Base-by-base conservation (phyloP, 371 early-diverging fungal species). In the Capniomyces stellatus region DNA sequence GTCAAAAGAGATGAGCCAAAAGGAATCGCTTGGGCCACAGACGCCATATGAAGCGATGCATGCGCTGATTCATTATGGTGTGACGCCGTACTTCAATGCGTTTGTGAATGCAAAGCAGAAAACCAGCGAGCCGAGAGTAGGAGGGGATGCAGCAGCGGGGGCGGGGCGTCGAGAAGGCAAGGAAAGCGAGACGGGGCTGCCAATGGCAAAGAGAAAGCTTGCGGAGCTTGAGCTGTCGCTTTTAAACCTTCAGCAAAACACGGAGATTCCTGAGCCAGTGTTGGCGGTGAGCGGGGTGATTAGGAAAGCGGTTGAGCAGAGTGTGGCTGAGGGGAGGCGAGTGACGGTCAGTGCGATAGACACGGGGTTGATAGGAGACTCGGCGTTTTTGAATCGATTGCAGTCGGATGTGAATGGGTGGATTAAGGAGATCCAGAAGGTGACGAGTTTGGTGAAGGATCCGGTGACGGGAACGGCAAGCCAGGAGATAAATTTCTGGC, bases 401-500 rank as follows among this genome's bases (percentile, higher is more conserved):
- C 95, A 95, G 62, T 72, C 78, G 43, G 92, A 92, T 62, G 97
- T 98, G 43, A 96, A 96, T 60, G 82, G 83, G 4, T 98, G 98
- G 98, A 89, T 96, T 67, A 92, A 91, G 62, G 97, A 97, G 62
- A 96, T 98, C 59, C 94, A 97, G 64, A 94, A 92, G 63, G 94
- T 98, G 13, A 95, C 96, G 30, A 87, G 87, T 58, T 81, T 98
- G 57, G 75, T 81, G 27, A 78, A 96, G 51, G 98, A 98, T 62
- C 92, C 94, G 28, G 67, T 84, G 0, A 82, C 84, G 31, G 95
- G 92, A 18, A 83, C 89, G 2, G 93, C 96, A 18, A 81, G 84
- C 51, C 95, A 96, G 69, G 97, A 98, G 71, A 91, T 98, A 68
- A 92, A 92, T 69, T 98, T 96, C 64, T 98, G 98, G 98, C 67